Evolutionary conservation across 2,329 filamentous ascomycete species (phyloP).

Genomic region (Penicillium italicum): DNA sequence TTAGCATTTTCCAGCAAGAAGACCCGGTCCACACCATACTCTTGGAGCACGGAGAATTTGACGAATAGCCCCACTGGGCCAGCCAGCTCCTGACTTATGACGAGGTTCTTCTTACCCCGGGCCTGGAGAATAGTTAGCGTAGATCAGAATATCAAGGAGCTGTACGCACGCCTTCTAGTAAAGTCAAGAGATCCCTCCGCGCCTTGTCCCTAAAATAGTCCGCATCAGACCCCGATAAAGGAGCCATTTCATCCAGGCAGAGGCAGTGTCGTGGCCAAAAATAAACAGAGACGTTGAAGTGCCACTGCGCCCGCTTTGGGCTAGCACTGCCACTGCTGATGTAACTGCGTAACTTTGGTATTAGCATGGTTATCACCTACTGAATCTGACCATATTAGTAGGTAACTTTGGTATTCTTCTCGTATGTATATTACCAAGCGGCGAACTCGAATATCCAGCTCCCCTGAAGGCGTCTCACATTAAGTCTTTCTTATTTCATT

Average conservation of each 20-base stretch:
- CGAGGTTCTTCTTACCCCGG: slow-evolving; percentile 96
- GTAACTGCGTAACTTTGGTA: slow-evolving; percentile 15
- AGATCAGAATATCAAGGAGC: slow-evolving; percentile 20
- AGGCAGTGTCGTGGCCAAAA: slow-evolving; percentile 18
- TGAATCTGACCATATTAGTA: too few relatives aligned
- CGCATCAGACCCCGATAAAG: slow-evolving; percentile 33
- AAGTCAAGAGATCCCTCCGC: slow-evolving; percentile 80
- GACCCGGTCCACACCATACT: slow-evolving; percentile 96
- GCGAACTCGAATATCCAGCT: slow-evolving; percentile 9
- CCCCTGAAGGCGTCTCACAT: slow-evolving; percentile 14
- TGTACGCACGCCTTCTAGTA: slow-evolving; percentile 88
- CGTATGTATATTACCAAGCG: slow-evolving; percentile 6
- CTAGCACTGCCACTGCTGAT: slow-evolving; percentile 17
- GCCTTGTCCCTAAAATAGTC: slow-evolving; percentile 55
- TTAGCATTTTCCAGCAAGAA: slow-evolving; percentile 97
- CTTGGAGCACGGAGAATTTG: slow-evolving; percentile 91
- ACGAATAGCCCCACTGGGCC: slow-evolving; percentile 87
- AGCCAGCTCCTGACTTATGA: slow-evolving; percentile 85
- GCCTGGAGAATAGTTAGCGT: slow-evolving; percentile 57
- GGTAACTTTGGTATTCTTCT: not conserved
- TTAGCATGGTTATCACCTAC: slow-evolving; percentile 6
- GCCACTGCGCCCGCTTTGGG: slow-evolving; percentile 15
- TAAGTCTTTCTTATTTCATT: slow-evolving; percentile 10
- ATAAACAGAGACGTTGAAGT: slow-evolving; percentile 20
- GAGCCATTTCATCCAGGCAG: slow-evolving; percentile 24